Evolutionary conservation across 2,329 filamentous ascomycete species (phyloP), one percentile per base, ranked within the genome.

Genomic region (Colletotrichum echinochloae): DNA sequence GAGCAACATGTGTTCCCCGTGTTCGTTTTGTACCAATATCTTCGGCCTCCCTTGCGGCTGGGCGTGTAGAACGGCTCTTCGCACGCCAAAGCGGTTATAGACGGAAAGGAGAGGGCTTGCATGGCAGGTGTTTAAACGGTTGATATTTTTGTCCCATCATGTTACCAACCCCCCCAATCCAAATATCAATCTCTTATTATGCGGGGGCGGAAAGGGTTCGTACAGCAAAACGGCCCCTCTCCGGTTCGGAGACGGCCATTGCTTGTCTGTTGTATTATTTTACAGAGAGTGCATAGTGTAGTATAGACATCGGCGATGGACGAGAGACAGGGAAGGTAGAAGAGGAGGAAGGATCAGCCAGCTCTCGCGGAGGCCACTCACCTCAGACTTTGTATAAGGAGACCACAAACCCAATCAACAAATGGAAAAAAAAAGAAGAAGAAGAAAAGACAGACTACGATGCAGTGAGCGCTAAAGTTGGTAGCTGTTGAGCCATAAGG

Each of bases 91-190:
- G 59, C 54, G 72, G 66, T 65, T 39, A 70, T 72, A 74, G 73
- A 73, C 49, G 44, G 68, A n/a, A 61, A 28, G 52, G 64, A 39
- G 57, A 51, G 72, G 70, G 74, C 73, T 71, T 75, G 80, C 78
- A 81, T 82, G 77, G 76, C 73, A 74, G 79, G 79, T 81, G 80
- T 81, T 81, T 46, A 78, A 80, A 61, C 61, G 76, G 76, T 75
- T 79, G 74, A 76, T 73, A 76, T 78, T 76, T 76, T 51, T 71
- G 74, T 66, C 67, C 67, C 57, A 60, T 66, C 54, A 23, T 66
- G 61, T 65, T 51, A 37, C 60, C 60, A 37, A 37, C 23, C 55
- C 11, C 35, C 35, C 30, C 20, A 44, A 54, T 9, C 26, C 23
- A 39, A 55, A 33, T 18, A 48, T 44, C 20, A 23, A 30, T 30